phyloP scores from a whole-genome alignment of 371 early-diverging fungal genomes.

The Zancudomyces culisetae region DNA sequence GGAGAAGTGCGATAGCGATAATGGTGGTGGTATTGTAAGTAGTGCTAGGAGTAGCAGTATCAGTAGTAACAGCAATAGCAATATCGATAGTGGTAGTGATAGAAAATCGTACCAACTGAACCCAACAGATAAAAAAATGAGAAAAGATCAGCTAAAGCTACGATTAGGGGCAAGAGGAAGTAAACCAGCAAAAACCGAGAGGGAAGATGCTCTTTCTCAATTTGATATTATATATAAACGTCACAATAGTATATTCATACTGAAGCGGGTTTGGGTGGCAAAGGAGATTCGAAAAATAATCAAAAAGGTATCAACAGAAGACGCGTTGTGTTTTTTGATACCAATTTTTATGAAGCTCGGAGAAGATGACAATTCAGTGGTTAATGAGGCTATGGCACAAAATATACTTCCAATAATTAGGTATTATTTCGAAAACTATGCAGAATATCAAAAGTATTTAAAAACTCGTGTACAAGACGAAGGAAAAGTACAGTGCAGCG shows the following conservation, averaged over 20 bases:
- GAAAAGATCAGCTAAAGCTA: too few species aligned
- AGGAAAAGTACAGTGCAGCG: background rate
- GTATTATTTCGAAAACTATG: constrained; percentile 9
- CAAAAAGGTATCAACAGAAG: background rate
- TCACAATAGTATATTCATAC: constrained; percentile 14
- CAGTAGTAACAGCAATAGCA: too few species aligned
- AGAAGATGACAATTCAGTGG: constrained; percentile 19
- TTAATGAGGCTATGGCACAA: constrained; percentile 23
- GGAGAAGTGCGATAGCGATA: too few species aligned
- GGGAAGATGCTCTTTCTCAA: too few species aligned
- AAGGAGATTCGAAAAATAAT: constrained; percentile 15
- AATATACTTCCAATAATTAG: constrained; percentile 13
- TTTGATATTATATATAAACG: constrained; percentile 17
- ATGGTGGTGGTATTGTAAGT: too few species aligned
- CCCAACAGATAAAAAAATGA: too few species aligned
- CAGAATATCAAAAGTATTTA: background rate
- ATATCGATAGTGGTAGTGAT: too few species aligned
- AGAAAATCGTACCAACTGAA: too few species aligned
- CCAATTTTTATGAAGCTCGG: constrained; percentile 20
- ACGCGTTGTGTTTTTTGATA: constrained; percentile 11
- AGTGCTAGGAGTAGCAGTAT: too few species aligned
- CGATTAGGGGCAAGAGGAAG: too few species aligned
- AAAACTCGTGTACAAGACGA: background rate
- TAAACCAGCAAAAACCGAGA: too few species aligned
- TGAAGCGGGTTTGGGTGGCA: constrained; percentile 25